A percentile compares a stretch with the other conserved stretches of the same genome.
phyloP scores from a whole-genome alignment of 352 stramenopile species.

The Globisporangium iwayamae region DNA sequence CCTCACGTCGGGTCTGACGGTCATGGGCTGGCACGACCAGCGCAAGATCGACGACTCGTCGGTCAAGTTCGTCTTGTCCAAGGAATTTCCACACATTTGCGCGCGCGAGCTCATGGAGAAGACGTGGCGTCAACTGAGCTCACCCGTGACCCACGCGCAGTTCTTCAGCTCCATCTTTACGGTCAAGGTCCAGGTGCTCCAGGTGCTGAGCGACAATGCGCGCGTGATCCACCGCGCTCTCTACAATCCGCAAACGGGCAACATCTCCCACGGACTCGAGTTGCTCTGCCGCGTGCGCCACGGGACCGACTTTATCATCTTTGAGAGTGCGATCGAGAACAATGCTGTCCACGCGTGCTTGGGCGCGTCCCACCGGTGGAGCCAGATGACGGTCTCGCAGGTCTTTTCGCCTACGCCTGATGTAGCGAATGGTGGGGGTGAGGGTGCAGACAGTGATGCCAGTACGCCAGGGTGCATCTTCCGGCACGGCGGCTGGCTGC shows the following conservation, averaged over 20 bases:
- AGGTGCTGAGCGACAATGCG: constrained; percentile 47
- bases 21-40: constrained; percentile 56
- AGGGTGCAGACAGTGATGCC: not conserved
- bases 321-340: constrained; percentile 45
- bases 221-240: constrained; percentile 53
- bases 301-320: constrained; percentile 49
- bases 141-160: constrained; percentile 26
- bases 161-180: constrained; percentile 40
- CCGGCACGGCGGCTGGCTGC: constrained; percentile 49
- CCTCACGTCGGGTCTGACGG: constrained; percentile 25
- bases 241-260: constrained; percentile 52
- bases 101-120: constrained; percentile 34
- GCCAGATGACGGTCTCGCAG: constrained; percentile 42
- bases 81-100: constrained; percentile 33
- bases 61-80: constrained; percentile 45
- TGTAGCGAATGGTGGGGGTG: not conserved
- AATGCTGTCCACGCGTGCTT: constrained; percentile 53
- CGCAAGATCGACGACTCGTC: constrained; percentile 34
- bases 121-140: constrained; percentile 32
- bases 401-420: constrained; percentile 29
- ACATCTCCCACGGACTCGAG: constrained; percentile 50
- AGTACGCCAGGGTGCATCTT: constrained; percentile 32
- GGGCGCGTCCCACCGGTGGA: constrained; percentile 47
- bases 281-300: constrained; percentile 47
- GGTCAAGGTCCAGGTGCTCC: constrained; percentile 46